Conservation (phyloP, 345 rosid genomes). For the Rhizophora mangle region DNA sequence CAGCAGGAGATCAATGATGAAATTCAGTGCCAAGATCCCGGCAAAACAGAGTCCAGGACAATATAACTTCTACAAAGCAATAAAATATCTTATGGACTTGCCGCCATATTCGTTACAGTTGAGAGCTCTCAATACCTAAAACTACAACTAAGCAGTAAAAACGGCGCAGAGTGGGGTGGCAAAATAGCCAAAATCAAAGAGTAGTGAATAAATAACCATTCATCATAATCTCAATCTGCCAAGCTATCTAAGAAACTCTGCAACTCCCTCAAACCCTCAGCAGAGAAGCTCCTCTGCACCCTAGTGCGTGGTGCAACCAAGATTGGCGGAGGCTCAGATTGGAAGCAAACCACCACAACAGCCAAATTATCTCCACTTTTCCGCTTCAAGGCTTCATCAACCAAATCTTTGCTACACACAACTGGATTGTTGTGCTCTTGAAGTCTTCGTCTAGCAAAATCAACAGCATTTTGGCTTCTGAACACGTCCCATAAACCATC, state of each 20-base stretch:
- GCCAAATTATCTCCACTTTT: constrained; percentile 77
- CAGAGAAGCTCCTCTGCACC: constrained; percentile 73
- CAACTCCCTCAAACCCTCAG: constrained; percentile 64
- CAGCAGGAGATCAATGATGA: not conserved
- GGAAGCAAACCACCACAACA: constrained; percentile 75
- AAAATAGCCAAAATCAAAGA: not conserved
- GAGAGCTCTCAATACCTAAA: constrained; percentile 22
- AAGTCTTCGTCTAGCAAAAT: constrained; percentile 79
- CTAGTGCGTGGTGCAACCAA: constrained; percentile 59
- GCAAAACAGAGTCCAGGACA: not conserved
- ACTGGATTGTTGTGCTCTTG: constrained; percentile 81
- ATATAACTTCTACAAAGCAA: constrained; percentile 8
- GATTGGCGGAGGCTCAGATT: constrained; percentile 61
- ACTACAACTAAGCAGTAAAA: constrained; percentile 17
- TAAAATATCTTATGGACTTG: constrained; percentile 18
- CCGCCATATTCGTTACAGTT: constrained; percentile 57
- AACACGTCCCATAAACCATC: constrained; percentile 97
- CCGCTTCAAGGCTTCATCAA: constrained; percentile 83
- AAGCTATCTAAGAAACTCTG: constrained; percentile 66
- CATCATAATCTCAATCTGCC: constrained; percentile 31
- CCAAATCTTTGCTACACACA: constrained; percentile 67
- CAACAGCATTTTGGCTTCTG: constrained; percentile 79
- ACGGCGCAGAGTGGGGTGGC: not conserved
- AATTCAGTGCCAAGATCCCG: not conserved
- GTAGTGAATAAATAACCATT: not conserved